These are phyloP conservation scores for Backusella mclennaniae DNA, from an alignment of 192 early-diverging fungal species.

Conservation along the genomic window DNA sequence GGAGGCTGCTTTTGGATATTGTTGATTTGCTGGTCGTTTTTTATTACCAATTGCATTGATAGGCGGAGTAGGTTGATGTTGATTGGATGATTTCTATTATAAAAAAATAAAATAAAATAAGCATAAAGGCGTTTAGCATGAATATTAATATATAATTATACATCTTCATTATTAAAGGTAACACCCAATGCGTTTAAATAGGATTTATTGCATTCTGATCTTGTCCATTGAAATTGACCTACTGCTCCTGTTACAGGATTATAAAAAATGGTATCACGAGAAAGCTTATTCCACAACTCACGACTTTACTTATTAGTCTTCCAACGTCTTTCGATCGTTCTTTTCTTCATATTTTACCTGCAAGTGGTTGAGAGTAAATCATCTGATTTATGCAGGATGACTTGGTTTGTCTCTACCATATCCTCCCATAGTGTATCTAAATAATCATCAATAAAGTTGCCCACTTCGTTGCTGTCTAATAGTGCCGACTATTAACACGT, in stretches of 20 bases:
- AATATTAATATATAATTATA: neutral
- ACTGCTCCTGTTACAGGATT: slow-evolving; percentile 39
- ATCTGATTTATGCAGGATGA: neutral
- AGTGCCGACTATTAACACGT: neutral
- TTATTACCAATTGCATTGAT: neutral
- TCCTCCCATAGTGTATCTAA: neutral
- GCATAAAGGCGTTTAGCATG: neutral
- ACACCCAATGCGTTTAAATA: slow-evolving; percentile 38
- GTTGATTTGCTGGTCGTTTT: neutral
- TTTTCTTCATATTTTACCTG: slow-evolving; percentile 2
- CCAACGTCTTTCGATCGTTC: no score
- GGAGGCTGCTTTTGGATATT: neutral
- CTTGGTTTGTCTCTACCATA: neutral
- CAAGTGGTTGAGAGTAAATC: slow-evolving; percentile 22
- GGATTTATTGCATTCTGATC: slow-evolving; percentile 33
- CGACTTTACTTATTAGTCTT: slow-evolving; percentile 9
- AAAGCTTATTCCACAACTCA: slow-evolving; percentile 39
- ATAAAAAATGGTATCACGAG: slow-evolving; percentile 38
- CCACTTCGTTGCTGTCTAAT: neutral
- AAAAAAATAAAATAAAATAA: neutral
- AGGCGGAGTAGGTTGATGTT: neutral
- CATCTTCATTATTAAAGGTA: slow-evolving; percentile 33
- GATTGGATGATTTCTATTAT: neutral
- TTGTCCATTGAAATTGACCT: slow-evolving; percentile 44
- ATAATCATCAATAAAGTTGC: neutral